Evolutionary conservation across 805 yeast genomes (phyloP).

Genomic region (Zygoascus bituminiphila): DNA sequence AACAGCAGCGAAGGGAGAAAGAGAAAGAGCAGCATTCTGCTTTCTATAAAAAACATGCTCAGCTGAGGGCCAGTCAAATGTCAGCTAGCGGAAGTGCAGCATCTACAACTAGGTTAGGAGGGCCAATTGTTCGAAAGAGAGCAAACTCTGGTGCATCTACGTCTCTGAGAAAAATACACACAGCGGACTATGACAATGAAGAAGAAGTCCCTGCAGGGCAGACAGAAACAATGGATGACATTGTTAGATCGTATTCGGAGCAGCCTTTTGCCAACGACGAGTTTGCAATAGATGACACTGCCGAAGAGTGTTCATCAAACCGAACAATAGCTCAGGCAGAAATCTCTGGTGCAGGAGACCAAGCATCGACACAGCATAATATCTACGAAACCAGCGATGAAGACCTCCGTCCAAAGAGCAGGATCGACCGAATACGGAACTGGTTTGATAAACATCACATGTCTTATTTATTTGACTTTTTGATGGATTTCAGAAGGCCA

Average conservation of each 20-base stretch:
- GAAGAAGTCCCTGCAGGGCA: not conserved
- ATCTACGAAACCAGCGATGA: not conserved
- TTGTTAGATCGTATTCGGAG: conserved; percentile 9
- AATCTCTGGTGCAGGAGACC: not conserved
- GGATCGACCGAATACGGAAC: not conserved
- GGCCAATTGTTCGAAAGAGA: not conserved
- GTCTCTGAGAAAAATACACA: not conserved
- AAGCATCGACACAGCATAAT: not conserved
- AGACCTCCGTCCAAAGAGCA: not conserved
- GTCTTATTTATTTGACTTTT: conserved; percentile 3
- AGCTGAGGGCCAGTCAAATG: not conserved
- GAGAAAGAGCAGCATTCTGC: not conserved
- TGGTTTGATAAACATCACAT: conserved; percentile 2
- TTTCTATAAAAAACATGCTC: not conserved
- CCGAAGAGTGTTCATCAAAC: not conserved
- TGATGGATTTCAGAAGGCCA: conserved; percentile 47
- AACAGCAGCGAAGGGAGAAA: not conserved
- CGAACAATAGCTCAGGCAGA: not conserved
- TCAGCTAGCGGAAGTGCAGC: not conserved
- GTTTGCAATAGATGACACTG: not conserved
- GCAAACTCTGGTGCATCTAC: not conserved
- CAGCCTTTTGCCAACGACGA: not conserved
- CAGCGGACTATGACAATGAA: not conserved
- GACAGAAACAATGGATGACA: conserved; percentile 11
- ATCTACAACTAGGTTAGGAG: not conserved